A percentile compares a stretch with the other conserved stretches of the same genome.
These are phyloP conservation scores for Phycomyces blakesleeanus DNA, from an alignment of 192 early-diverging fungal species.

Conservation along the genomic window DNA sequence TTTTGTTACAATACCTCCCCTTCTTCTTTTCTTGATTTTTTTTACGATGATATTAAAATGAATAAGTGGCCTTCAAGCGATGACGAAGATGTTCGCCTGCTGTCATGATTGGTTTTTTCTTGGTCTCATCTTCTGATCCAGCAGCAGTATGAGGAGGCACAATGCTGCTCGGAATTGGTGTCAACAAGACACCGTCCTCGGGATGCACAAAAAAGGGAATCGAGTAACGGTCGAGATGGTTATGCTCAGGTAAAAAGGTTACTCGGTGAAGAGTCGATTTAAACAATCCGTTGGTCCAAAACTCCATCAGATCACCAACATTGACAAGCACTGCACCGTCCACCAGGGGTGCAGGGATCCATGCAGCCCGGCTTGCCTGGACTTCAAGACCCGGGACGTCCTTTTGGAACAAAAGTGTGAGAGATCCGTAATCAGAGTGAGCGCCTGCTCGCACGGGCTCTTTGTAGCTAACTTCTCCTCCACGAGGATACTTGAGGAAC, in stretches of 20 bases:
- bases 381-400: conserved; percentile 57
- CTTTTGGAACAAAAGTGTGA: conserved; percentile 67
- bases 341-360: conserved; percentile 60
- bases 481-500: conserved; percentile 59
- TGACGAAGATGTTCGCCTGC: conserved; percentile 47
- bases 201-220: conserved; percentile 64
- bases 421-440: conserved; percentile 67
- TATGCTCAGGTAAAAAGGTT: conserved; percentile 47
- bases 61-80: conserved; percentile 39
- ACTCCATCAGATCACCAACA: conserved; percentile 58
- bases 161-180: conserved; percentile 41
- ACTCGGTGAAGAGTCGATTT: conserved; percentile 65
- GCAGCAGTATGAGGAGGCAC: conserved; percentile 30
- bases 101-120: conserved; percentile 40
- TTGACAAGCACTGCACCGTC: conserved; percentile 55
- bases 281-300: conserved; percentile 59
- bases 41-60: conserved; percentile 9
- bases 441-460: conserved; percentile 45
- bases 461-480: conserved; percentile 35
- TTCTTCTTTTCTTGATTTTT: neutral
- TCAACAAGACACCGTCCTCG: conserved; percentile 42
- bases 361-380: conserved; percentile 39
- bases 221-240: conserved; percentile 50
- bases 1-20: neutral
- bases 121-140: conserved; percentile 18